These are phyloP conservation scores for Amylocarpus encephaloides DNA, from an alignment of 2,329 filamentous ascomycete species.

Conservation along the genomic window DNA sequence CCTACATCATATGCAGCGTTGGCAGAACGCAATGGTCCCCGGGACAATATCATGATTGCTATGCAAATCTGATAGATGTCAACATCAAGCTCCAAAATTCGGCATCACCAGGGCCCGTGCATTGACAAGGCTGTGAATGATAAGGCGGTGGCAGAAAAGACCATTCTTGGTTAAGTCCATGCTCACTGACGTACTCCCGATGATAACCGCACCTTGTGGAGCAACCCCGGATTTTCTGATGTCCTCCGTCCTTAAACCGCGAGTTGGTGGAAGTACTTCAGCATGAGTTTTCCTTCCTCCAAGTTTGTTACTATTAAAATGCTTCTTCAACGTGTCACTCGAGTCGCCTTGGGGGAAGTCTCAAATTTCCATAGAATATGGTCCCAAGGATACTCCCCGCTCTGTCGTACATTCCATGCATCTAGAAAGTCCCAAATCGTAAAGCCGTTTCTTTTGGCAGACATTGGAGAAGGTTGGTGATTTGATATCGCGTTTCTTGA, in stretches of 20 bases:
- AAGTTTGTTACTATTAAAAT: slow-evolving; percentile 33
- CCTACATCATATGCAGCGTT: slow-evolving; percentile 24
- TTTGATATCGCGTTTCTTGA: background rate
- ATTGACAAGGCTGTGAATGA: no score
- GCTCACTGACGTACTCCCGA: slow-evolving; percentile 5
- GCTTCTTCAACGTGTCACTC: slow-evolving; percentile 49
- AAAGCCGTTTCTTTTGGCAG: slow-evolving; percentile 75
- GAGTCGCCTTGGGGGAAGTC: slow-evolving; percentile 46
- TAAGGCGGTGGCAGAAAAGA: no score
- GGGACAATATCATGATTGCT: slow-evolving; percentile 25
- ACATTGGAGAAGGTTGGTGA: slow-evolving; percentile 72
- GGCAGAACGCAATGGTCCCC: slow-evolving; percentile 15
- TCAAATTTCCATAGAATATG: slow-evolving; percentile 35
- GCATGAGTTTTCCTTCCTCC: slow-evolving; percentile 5
- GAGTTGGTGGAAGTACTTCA: slow-evolving; percentile 15
- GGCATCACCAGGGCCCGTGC: no score
- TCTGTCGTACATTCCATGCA: slow-evolving; percentile 23
- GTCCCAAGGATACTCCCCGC: slow-evolving; percentile 16
- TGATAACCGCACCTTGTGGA: slow-evolving; percentile 17
- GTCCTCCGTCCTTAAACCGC: slow-evolving; percentile 5
- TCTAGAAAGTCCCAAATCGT: slow-evolving; percentile 39
- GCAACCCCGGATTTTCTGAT: slow-evolving; percentile 13
- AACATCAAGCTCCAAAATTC: no score
- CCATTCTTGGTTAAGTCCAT: background rate
- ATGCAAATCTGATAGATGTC: no score